Conservation (phyloP, 495 filamentous ascomycete species). For the Neurospora terricola region DNA sequence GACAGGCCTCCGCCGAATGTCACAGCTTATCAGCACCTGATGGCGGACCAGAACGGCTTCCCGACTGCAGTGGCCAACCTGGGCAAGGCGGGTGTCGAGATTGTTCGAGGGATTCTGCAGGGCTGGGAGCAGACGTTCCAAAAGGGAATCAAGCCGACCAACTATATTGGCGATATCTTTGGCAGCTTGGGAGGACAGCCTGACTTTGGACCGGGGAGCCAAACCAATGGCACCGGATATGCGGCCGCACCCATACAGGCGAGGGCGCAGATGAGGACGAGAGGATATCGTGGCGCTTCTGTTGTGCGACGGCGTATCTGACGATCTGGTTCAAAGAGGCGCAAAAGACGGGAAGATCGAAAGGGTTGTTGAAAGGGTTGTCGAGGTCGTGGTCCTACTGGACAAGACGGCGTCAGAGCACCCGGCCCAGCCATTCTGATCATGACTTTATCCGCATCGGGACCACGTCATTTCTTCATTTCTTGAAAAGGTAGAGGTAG, state of each 20-base stretch:
- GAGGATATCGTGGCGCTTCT: background rate
- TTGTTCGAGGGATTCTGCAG: slow-evolving; percentile 54
- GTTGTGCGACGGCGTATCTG: background rate
- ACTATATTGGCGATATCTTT: slow-evolving; percentile 68
- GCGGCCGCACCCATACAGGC: background rate
- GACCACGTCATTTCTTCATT: background rate
- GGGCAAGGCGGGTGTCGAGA: slow-evolving; percentile 54
- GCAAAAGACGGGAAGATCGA: background rate
- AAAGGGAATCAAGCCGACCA: slow-evolving; percentile 48
- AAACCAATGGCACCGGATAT: slow-evolving; percentile 15
- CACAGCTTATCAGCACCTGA: slow-evolving; percentile 44
- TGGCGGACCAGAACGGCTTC: slow-evolving; percentile 52
- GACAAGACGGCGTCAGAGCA: background rate
- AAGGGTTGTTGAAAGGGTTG: background rate
- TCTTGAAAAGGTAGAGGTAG: background rate
- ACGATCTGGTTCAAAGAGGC: background rate
- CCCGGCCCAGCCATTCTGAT: background rate
- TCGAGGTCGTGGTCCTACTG: background rate
- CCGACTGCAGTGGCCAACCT: slow-evolving; percentile 52
- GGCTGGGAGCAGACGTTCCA: slow-evolving; percentile 51
- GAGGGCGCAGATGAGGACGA: background rate
- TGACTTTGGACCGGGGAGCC: slow-evolving; percentile 52
- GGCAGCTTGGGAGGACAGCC: slow-evolving; percentile 55
- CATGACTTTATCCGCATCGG: background rate
- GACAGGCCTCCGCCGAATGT: slow-evolving; percentile 55